Conservation (phyloP, 768 basidiomycete species). For the Lactarius indigo region DNA sequence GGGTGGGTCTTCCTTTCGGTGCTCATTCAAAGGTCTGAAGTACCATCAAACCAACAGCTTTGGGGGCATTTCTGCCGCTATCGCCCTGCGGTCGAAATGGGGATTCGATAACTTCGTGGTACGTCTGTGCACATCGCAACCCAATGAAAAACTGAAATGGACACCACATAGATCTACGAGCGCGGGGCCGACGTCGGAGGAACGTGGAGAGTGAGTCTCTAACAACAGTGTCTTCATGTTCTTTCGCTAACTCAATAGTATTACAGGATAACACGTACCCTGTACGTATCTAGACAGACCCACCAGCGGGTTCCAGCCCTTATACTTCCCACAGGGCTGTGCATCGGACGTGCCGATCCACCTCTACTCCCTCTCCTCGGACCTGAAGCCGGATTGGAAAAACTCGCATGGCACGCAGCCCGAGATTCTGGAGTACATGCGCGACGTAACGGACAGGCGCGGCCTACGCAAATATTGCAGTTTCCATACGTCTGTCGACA, state of each 20-base stretch:
- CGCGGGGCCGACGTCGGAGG: constrained; percentile 30
- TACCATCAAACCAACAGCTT: constrained; percentile 21
- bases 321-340: constrained; percentile 26
- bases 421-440: constrained; percentile 32
- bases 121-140: not conserved
- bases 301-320: not conserved
- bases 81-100: constrained; percentile 33
- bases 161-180: constrained; percentile 33
- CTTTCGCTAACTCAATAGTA: not conserved
- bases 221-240: not conserved
- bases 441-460: constrained; percentile 25
- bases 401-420: constrained; percentile 27
- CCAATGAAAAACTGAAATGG: not conserved
- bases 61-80: constrained; percentile 31
- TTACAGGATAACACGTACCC: constrained; percentile 29
- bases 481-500: constrained; percentile 30
- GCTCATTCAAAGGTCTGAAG: not conserved
- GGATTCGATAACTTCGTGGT: constrained; percentile 32
- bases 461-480: constrained; percentile 25
- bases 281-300: constrained; percentile 3
- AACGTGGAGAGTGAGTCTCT: constrained; percentile 28
- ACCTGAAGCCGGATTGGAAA: constrained; percentile 31
- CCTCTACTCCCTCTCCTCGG: constrained; percentile 30
- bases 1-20: constrained; percentile 21
- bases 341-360: constrained; percentile 28